Evolutionary conservation across 257 asterid species (phyloP), one percentile per base, ranked within the genome.

Genomic region (Solanum ossicruentum): DNA sequence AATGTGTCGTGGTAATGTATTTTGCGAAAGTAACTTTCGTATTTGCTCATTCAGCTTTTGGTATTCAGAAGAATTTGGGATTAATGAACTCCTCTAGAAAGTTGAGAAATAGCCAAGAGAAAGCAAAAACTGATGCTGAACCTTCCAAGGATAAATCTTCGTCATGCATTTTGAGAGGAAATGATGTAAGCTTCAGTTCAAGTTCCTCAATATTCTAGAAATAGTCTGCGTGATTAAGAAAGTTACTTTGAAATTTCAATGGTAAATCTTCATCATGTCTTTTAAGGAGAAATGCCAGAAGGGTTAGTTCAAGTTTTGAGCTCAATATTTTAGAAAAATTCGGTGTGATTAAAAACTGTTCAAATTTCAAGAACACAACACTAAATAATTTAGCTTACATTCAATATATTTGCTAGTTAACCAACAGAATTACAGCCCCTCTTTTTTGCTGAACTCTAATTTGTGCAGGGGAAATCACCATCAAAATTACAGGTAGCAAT

Each of bases 401-500:
- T 80, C 70, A 72, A 49, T 72, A 73, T 23, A 26, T 39, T 13
- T 66, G n/a, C 36, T 61, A 55, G 72, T 69, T 51, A 39, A 69
- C 65, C 54, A 71, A 21, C 26, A 16, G n/a, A 28, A 66, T 36
- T 23, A 18, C 56, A 81, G 20, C 82, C 41, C 82, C 65, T 84
- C 65, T 47, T 63, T 54, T 26, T 77, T 69, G 51, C 61, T 84
- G 51, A 41, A 70, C 52, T 57, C 58, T 54, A 80, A 65, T 43
- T 70, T 77, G 12, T 79, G 86, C 93, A 93, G 96, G 93, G 85
- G 17, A 86, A 57, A 81, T 88, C 93, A 84, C 86, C 91, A 81
- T 78, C 67, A 85, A 84, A 41, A 85, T 75, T 86, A 70, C 91
- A 85, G 57, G 78, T 90, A 69, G 82, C 93, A 85, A 86, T 54